Conservation (phyloP, 495 filamentous ascomycete species). For the Penicillium diatomitis region DNA sequence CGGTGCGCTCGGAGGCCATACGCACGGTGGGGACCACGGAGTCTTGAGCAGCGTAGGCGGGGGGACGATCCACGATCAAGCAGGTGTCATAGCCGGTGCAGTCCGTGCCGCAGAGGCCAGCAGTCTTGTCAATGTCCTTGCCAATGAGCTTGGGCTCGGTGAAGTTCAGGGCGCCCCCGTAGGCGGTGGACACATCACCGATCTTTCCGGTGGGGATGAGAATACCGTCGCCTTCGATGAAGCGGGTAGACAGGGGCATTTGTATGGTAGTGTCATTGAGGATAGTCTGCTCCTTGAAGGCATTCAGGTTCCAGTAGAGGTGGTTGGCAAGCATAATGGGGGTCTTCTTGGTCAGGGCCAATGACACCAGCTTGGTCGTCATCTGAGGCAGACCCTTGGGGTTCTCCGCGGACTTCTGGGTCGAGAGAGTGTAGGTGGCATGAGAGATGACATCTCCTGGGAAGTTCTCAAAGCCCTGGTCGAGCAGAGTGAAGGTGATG, state of each 20-base stretch:
- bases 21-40: slow-evolving; percentile 54
- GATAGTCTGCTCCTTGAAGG: slow-evolving; percentile 55
- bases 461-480: slow-evolving; percentile 67
- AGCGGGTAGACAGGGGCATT: slow-evolving; percentile 60
- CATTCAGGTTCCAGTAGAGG: slow-evolving; percentile 87
- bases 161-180: slow-evolving; percentile 64
- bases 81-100: slow-evolving; percentile 75
- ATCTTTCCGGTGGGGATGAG: slow-evolving; percentile 73
- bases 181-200: slow-evolving; percentile 47
- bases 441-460: slow-evolving; percentile 72
- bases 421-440: slow-evolving; percentile 59
- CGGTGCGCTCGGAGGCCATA: slow-evolving; percentile 48
- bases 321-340: slow-evolving; percentile 78
- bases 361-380: slow-evolving; percentile 44
- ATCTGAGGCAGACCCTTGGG: slow-evolving; percentile 36
- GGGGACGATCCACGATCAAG: slow-evolving; percentile 58
- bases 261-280: slow-evolving; percentile 67
- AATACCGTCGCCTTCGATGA: slow-evolving; percentile 65
- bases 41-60: slow-evolving; percentile 51
- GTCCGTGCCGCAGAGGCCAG: slow-evolving; percentile 56
- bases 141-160: slow-evolving; percentile 68
- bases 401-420: slow-evolving; percentile 23
- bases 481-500: slow-evolving; percentile 73
- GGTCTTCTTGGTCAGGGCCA: slow-evolving; percentile 68
- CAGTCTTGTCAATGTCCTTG: slow-evolving; percentile 49